Evolutionary conservation across 768 basidiomycete genomes (phyloP), one percentile per base, ranked within the genome.

Genomic region (Boletus tomentosulus): DNA sequence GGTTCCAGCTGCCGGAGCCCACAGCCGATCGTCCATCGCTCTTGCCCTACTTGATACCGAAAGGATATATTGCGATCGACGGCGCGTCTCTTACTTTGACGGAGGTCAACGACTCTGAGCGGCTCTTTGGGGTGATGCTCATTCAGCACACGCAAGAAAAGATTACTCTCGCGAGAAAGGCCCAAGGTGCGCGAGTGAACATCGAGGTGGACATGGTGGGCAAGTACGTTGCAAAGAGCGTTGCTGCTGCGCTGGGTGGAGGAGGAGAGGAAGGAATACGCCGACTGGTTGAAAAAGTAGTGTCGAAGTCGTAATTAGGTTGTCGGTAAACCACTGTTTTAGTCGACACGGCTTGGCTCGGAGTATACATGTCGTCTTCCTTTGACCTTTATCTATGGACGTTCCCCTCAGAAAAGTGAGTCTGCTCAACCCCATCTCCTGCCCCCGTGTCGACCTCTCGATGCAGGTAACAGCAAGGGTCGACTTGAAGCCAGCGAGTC

Each of bases 141-240:
- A 95, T 99, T 71, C 83, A 83, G 62, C 95, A 98, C 71, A 95
- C 92, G 11, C 96, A 97, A 66, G 74, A 85, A 62, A 92, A 86
- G 71, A 86, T 98, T 53, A 87, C 90, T 2, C 76, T 99, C 48
- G 79, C 80, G 37, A 78, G 73, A 56, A 99, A 98, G 70, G 59
- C 62, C 3, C 68, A 88, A 1, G 95, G 94, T 1, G 81, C 82
- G 45, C 87, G 79, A 62, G 94, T 98, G 48, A 99, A 99, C 65
- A 81, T 99, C 55, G 97, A 99, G 74, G 93, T 87, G 42, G 93
- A 97, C 67, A 92, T 93, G 83, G 85, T 95, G 19, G 93, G 90
- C 15, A 96, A 96, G 71, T 93, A 91, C 58, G 89, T 95, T 4
- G 81, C 82, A 64, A 93, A 93, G 76, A 87, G 90, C 51, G 89